Evolutionary conservation across 2,329 filamentous ascomycete species (phyloP).

Genomic region (Neonectria sp.): DNA sequence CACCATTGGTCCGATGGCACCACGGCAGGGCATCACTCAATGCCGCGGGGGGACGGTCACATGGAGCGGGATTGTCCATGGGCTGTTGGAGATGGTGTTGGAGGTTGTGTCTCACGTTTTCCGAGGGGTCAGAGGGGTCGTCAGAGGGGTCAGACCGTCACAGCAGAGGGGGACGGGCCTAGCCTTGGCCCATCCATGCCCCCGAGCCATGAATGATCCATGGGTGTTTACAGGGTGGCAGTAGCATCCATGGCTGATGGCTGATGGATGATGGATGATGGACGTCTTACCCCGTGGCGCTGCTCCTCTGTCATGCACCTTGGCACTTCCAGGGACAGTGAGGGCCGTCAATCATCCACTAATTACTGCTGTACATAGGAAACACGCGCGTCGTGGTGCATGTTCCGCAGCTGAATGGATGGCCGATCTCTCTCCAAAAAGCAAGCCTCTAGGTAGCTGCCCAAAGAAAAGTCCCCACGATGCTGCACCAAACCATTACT

Average conservation of each 20-base stretch:
- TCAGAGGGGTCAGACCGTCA: conserved; percentile 8
- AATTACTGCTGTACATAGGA: not conserved
- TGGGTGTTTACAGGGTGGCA: not conserved
- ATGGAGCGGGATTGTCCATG: conserved; percentile 26
- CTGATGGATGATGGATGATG: not conserved
- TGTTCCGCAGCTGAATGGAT: conserved; percentile 41
- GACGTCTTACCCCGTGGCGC: conserved; percentile 2
- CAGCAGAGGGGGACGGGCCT: conserved; percentile 1
- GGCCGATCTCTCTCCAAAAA: conserved; percentile 39
- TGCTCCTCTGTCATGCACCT: not conserved
- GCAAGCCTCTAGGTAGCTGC: conserved; percentile 11
- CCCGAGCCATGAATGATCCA: not conserved
- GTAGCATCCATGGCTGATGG: not conserved
- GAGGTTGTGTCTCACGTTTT: conserved; percentile 12
- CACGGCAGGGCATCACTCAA: conserved; percentile 41
- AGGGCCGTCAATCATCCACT: not conserved
- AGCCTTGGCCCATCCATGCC: not conserved
- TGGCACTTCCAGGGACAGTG: not conserved
- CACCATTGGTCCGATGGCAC: conserved; percentile 46
- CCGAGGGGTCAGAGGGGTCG: conserved; percentile 11
- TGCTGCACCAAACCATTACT: conserved; percentile 7
- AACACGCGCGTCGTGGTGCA: conserved; percentile 44
- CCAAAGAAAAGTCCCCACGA: conserved; percentile 21
- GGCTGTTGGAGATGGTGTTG: conserved; percentile 17
- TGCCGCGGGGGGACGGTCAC: conserved; percentile 38